Evolutionary conservation across 305 asterid genomes (phyloP), one percentile per base, ranked within the genome.

Genomic region (Fraxinus dipetala): DNA sequence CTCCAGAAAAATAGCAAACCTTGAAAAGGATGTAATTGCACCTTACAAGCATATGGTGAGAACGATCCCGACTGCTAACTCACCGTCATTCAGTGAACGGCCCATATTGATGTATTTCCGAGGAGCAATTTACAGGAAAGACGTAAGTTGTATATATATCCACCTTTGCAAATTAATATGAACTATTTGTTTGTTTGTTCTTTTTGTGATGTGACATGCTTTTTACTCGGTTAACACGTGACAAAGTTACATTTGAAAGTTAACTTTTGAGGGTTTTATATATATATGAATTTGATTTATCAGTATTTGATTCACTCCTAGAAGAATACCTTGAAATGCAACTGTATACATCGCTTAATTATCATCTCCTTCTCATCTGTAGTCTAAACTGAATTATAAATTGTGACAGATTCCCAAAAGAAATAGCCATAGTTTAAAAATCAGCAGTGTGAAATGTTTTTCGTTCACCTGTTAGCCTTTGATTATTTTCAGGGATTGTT

Each of bases 91-190:
- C 28, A 76, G 86, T 26, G 83, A 89, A 51, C 88, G 98, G 20
- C 85, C 87, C 24, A 91, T 65, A 0, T 83, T 93, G 88, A 86
- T 83, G 80, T 95, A 90, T 83, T 95, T 95, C 85, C 94, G 88
- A 89, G 98, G 99, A 75, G 99, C 98, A 32, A 93, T 95, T 77
- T 86, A 87, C 75, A 75, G 99, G 82, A 95, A 93, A 92, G 98
- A 91, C 80, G 98, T 95, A 85, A 93, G 98, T 90, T 43, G 38
- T 10, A 45, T 73, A 56, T 3, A 48, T 48, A 48, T 48, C 20
- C 20, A 4, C 78, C 83, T 65, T 28, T 63, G 51, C 74, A 75
- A 30, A 6, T 80, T 78, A 36, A 35, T 38, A 20, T n/a, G 75
- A 35, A 5, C 75, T 16, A 5, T 26, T 73, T 63, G 9, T 24